Conservation (phyloP, 169 alveolate genomes). For the Cryptosporidium canis region DNA sequence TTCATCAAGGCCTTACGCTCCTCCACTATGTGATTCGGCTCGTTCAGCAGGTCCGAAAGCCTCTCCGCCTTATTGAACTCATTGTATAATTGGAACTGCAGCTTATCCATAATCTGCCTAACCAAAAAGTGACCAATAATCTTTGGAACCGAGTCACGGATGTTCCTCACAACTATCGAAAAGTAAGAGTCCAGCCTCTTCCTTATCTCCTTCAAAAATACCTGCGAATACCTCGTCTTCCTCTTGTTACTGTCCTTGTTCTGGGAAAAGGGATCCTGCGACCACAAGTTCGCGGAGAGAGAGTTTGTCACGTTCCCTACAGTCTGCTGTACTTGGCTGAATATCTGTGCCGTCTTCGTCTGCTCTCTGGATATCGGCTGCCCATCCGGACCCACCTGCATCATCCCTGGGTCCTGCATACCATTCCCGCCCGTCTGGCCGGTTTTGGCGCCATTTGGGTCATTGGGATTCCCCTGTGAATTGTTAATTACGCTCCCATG, state of each 20-base stretch:
- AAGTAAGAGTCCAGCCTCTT: conserved; percentile 94
- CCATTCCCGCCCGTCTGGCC: conserved; percentile 28
- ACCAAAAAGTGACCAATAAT: conserved; percentile 93
- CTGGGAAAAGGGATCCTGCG: conserved; percentile 58
- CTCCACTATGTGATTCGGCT: conserved; percentile 85
- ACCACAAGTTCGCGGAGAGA: conserved; percentile 57
- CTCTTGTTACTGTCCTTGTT: conserved; percentile 32
- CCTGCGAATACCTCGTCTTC: conserved; percentile 46
- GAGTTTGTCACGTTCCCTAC: conserved; percentile 55
- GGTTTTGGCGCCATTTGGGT: conserved; percentile 18
- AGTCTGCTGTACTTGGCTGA: conserved; percentile 65
- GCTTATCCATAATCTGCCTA: conserved; percentile 83
- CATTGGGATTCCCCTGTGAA: conserved; percentile 74
- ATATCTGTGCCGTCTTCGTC: conserved; percentile 58
- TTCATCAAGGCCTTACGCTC: conserved; percentile 80
- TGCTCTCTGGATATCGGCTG: conserved; percentile 59
- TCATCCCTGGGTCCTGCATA: not conserved
- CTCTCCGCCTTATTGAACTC: conserved; percentile 81
- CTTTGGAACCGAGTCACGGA: conserved; percentile 97
- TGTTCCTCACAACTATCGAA: conserved; percentile 93
- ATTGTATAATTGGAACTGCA: conserved; percentile 85
- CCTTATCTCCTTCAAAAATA: conserved; percentile 91
- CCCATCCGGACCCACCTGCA: conserved; percentile 62
- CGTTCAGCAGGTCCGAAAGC: conserved; percentile 80
- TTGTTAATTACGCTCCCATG: conserved; percentile 80